phyloP scores from a whole-genome alignment of 768 basidiomycete species.

The Suillus americanus region DNA sequence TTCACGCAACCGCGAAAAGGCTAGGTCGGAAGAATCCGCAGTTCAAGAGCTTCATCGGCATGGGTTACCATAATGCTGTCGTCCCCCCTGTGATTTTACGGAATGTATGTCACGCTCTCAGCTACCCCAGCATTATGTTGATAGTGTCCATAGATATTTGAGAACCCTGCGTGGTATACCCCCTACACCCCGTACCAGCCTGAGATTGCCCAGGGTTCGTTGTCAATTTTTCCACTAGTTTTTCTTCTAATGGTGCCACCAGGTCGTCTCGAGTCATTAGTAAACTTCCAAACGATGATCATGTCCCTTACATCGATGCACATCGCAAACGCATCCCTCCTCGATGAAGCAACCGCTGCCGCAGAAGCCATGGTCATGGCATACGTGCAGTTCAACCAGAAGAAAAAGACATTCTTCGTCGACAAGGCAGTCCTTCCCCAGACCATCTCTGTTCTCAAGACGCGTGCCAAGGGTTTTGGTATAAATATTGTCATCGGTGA shows the following conservation, averaged over 20 bases:
- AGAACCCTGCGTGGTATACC: constrained; percentile 98
- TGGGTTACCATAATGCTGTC: constrained; percentile 96
- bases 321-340: constrained; percentile 92
- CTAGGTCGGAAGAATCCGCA: constrained; percentile 78
- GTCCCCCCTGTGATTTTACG: constrained; percentile 95
- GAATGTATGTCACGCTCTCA: constrained; percentile 55
- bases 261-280: constrained; percentile 94
- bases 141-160: constrained; percentile 60
- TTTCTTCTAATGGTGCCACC: constrained; percentile 16
- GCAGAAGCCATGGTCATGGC: constrained; percentile 98
- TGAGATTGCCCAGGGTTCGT: constrained; percentile 93
- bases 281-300: constrained; percentile 97
- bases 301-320: constrained; percentile 93
- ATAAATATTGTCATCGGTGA: constrained; percentile 79
- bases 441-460: constrained; percentile 85
- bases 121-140: constrained; percentile 6
- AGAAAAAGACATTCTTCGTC: constrained; percentile 82
- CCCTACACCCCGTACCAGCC: constrained; percentile 96
- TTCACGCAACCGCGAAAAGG: constrained; percentile 70
- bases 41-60: constrained; percentile 94
- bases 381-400: constrained; percentile 62
- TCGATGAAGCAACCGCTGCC: constrained; percentile 94
- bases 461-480: constrained; percentile 91
- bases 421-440: constrained; percentile 84
- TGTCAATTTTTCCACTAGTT: constrained; percentile 4